phyloP scores from a whole-genome alignment of 139 green algal genomes.

The Spirogloea muscicola region DNA sequence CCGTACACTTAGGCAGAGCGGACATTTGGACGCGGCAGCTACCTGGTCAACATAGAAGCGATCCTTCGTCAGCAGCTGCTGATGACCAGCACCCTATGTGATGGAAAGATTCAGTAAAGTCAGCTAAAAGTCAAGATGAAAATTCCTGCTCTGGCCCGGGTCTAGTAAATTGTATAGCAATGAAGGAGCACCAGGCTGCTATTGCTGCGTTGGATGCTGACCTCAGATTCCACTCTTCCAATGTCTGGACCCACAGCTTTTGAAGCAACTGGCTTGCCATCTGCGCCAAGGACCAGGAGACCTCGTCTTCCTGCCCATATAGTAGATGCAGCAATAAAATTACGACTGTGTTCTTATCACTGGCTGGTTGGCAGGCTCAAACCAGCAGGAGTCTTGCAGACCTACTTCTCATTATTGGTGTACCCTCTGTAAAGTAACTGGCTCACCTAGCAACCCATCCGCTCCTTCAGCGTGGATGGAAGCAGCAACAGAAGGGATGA shows the following conservation, averaged over 20 bases:
- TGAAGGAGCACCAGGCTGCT: neutral
- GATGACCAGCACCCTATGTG: neutral
- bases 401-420: neutral
- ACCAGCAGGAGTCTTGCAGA: neutral
- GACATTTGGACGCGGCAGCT: conserved; percentile 50
- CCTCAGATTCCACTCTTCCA: no score
- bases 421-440: neutral
- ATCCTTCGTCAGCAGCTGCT: neutral
- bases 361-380: neutral
- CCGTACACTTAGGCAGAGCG: conserved; percentile 74
- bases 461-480: no score
- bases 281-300: no score
- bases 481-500: neutral
- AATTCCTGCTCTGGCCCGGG: neutral
- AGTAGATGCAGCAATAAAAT: neutral
- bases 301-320: no score
- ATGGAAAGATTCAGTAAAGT: neutral
- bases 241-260: no score
- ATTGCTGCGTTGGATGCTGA: neutral
- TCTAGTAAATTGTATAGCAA: neutral
- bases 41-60: conserved; percentile 1
- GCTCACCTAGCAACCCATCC: no score
- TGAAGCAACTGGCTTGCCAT: no score
- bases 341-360: neutral
- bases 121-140: neutral